Conservation (phyloP, 495 filamentous ascomycete species). For the Tuber brumale region DNA sequence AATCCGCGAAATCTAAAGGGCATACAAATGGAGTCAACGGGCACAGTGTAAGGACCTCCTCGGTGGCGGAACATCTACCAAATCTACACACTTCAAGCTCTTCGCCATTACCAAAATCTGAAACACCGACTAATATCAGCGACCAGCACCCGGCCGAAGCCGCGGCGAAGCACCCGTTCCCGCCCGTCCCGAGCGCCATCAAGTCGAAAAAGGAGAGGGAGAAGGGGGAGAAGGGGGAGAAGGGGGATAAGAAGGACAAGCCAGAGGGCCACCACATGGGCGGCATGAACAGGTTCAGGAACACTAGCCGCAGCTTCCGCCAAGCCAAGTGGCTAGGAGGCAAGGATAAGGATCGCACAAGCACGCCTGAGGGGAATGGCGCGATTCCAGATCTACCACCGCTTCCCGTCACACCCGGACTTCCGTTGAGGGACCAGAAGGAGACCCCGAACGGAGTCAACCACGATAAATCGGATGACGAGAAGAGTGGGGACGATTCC, state of each 20-base stretch:
- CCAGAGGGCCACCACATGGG: constrained; percentile 12
- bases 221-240: constrained; percentile 47
- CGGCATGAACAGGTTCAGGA: constrained; percentile 34
- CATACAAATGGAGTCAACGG: constrained; percentile 36
- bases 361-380: constrained; percentile 21
- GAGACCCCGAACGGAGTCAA: constrained; percentile 61
- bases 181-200: constrained; percentile 22
- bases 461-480: constrained; percentile 45
- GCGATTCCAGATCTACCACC: constrained; percentile 11
- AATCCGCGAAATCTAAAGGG: constrained; percentile 49
- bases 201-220: constrained; percentile 43
- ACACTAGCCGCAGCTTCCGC: constrained; percentile 36
- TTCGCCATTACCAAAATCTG: constrained; percentile 17
- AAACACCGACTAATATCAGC: constrained; percentile 32
- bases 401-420: constrained; percentile 8
- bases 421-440: constrained; percentile 47
- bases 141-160: constrained; percentile 39
- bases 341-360: constrained; percentile 59
- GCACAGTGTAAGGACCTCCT: constrained; percentile 10
- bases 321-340: constrained; percentile 38
- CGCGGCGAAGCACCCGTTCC: constrained; percentile 30
- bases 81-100: constrained; percentile 24
- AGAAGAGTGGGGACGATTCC: neutral
- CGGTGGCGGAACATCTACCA: constrained; percentile 19
- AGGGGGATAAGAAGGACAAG: constrained; percentile 40